Base-by-base conservation (phyloP, 371 early-diverging fungal genomes). In the Sporodiniella umbellata region DNA sequence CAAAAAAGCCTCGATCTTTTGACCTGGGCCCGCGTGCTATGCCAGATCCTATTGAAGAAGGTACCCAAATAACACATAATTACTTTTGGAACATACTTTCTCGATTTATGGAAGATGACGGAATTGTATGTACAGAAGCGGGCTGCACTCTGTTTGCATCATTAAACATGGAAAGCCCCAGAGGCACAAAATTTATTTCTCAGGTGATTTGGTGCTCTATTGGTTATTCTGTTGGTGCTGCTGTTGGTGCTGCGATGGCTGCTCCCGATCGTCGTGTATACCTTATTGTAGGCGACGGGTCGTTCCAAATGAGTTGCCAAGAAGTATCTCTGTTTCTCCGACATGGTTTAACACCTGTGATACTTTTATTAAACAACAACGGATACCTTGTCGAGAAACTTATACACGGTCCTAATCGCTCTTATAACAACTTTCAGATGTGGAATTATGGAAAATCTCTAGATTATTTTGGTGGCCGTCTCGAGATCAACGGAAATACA, bases 231-330 rank as follows among this genome's bases (percentile, higher is more conserved):
- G 64, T 72, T 4, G 58, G 59, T 23, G 60, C 68, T n/a, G 58
- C 66, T 18, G 33, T 64, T 2, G 72, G 72, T 37, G 72, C 72
- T 1, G 66, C 66, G 11, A 45, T 61, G 14, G 72, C 72, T 18
- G 72, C 51, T 17, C 56, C 62, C 10, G 30, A 31, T 7, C 56
- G 69, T 18, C 51, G 60, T 37, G 64, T 66, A 6, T 65, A 48
- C 37, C 53, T 81, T 43, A 67, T 79, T 42, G 72, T 77, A 5
- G 81, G 79, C 24, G 79, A 81, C 51, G 81, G 79, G 2, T 70
- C 72, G 4, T 77, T 72, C 64, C 80, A 80, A 42, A 15, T 80
- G 44, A 75, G 76, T 3, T 70, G 58, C 4, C 70, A 72, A 40
- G 78, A 73, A 44, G 33, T 80, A 11, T 68, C 76, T 8, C 70